Evolutionary conservation across 2,329 filamentous ascomycete genomes (phyloP).

Genomic region (Aspergillus clavatus): DNA sequence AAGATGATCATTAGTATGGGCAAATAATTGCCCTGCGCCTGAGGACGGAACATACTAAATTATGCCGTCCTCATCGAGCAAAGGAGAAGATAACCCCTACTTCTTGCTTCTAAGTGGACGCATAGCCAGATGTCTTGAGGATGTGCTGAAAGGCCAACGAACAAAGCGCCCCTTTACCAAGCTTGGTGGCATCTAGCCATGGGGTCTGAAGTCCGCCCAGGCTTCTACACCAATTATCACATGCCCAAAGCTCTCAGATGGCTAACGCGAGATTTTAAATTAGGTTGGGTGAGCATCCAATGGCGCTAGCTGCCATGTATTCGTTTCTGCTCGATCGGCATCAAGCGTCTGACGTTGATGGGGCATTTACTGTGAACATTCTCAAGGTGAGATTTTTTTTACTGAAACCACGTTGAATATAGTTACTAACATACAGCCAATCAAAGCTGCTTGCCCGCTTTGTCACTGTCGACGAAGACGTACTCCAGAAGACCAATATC

Average conservation of each 20-base stretch:
- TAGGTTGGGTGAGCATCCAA: slow-evolving; percentile 48
- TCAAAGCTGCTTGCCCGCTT: slow-evolving; percentile 51
- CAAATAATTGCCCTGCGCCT: slow-evolving; percentile 12
- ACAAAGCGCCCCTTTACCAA: background rate
- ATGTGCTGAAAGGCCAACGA: background rate
- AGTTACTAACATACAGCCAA: slow-evolving; percentile 19
- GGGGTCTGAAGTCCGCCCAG: background rate
- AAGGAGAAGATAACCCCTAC: slow-evolving; percentile 2
- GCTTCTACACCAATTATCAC: background rate
- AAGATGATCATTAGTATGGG: slow-evolving; percentile 28
- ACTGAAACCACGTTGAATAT: background rate
- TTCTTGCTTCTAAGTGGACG: slow-evolving; percentile 1
- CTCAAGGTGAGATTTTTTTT: slow-evolving; percentile 38
- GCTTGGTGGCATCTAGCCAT: background rate
- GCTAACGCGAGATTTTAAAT: slow-evolving; percentile 24
- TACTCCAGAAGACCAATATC: slow-evolving; percentile 57
- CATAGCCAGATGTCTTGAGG: slow-evolving; percentile 5
- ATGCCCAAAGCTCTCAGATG: slow-evolving; percentile 5
- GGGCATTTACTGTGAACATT: slow-evolving; percentile 40
- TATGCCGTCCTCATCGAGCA: slow-evolving; percentile 6
- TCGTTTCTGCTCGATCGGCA: slow-evolving; percentile 47
- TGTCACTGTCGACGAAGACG: slow-evolving; percentile 53
- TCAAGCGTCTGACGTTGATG: slow-evolving; percentile 45
- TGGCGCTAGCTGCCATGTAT: slow-evolving; percentile 44
- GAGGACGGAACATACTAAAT: slow-evolving; percentile 6